These are phyloP conservation scores for Ascochyta rabiei DNA, from an alignment of 2,329 filamentous ascomycete genomes.

Conservation along the genomic window DNA sequence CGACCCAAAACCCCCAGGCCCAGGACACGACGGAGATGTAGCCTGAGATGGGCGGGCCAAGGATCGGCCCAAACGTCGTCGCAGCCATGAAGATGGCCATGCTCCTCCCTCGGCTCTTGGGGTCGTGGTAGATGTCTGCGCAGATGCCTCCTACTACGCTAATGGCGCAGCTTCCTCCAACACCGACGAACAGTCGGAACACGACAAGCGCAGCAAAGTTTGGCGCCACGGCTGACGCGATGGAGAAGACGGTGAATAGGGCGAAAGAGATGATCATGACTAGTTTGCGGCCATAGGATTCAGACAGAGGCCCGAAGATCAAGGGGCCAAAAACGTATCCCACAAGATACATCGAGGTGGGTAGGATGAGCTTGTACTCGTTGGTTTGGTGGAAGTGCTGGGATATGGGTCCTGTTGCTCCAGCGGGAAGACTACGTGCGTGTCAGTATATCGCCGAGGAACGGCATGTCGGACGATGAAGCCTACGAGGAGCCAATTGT, in stretches of 20 bases:
- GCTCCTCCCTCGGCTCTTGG: slow-evolving; percentile 45
- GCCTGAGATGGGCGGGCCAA: slow-evolving; percentile 69
- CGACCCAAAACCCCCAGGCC: slow-evolving; percentile 75
- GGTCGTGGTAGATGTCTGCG: slow-evolving; percentile 68
- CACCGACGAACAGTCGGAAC: slow-evolving; percentile 52
- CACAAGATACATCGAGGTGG: slow-evolving; percentile 58
- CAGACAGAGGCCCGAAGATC: slow-evolving; percentile 53
- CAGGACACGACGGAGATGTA: slow-evolving; percentile 67
- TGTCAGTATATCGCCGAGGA: neutral
- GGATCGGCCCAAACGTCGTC: slow-evolving; percentile 70
- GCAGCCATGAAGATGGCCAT: slow-evolving; percentile 54
- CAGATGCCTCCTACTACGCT: slow-evolving; percentile 66
- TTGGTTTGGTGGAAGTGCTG: slow-evolving; percentile 62
- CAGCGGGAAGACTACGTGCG: slow-evolving; percentile 59
- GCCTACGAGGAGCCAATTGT: slow-evolving; percentile 65
- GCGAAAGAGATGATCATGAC: slow-evolving; percentile 59
- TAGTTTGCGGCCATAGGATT: slow-evolving; percentile 54
- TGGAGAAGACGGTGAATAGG: slow-evolving; percentile 53
- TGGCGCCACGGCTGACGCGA: slow-evolving; percentile 53
- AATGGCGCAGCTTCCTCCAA: slow-evolving; percentile 57
- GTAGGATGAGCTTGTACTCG: slow-evolving; percentile 52
- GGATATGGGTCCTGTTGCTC: slow-evolving; percentile 64
- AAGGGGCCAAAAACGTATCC: slow-evolving; percentile 55
- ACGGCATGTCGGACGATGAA: neutral
- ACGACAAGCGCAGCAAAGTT: slow-evolving; percentile 53